Percentiles rank a stretch among this genome's conserved stretches.
Conservation (phyloP, 352 stramenopile species). For the Saprolegnia parasitica region DNA sequence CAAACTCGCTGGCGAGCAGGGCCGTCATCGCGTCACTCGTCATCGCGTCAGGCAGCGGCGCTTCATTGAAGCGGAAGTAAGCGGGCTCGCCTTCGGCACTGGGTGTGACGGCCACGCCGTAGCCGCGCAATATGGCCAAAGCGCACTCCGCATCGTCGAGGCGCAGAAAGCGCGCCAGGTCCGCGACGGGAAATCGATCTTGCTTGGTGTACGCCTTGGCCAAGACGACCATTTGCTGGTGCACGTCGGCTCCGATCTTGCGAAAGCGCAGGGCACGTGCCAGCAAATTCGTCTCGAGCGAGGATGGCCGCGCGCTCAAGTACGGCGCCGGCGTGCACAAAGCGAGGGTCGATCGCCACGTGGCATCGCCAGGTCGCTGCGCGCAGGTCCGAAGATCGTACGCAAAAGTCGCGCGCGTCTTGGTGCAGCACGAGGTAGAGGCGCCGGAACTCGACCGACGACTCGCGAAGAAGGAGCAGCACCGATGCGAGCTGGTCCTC, state of each 20-base stretch:
- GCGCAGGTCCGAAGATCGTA: slow-evolving; percentile 1
- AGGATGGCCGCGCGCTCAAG: neutral
- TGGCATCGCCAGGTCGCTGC: neutral
- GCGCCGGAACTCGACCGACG: slow-evolving; percentile 21
- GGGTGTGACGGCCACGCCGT: neutral
- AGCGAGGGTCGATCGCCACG: neutral
- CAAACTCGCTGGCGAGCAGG: slow-evolving; percentile 8
- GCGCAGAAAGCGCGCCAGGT: slow-evolving; percentile 11
- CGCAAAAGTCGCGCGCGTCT: slow-evolving; percentile 3
- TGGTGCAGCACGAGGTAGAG: slow-evolving; percentile 19
- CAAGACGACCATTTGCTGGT: slow-evolving; percentile 10
- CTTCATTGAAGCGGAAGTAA: slow-evolving; percentile 26
- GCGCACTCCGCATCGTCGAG: neutral
- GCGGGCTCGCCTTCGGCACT: slow-evolving; percentile 2
- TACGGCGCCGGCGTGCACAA: neutral
- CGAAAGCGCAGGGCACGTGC: slow-evolving; percentile 22
- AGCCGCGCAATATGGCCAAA: neutral
- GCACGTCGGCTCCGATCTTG: neutral
- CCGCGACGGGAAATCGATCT: slow-evolving; percentile 21
- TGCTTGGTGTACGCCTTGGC: slow-evolving; percentile 29
- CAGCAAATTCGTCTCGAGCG: slow-evolving; percentile 4
- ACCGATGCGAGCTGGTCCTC: slow-evolving; percentile 23
- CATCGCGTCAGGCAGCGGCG: neutral
- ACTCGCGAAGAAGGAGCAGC: slow-evolving; percentile 6
- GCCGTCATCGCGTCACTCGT: neutral